Conservation (phyloP, 257 asterid species). For the Gentiana dahurica region DNA sequence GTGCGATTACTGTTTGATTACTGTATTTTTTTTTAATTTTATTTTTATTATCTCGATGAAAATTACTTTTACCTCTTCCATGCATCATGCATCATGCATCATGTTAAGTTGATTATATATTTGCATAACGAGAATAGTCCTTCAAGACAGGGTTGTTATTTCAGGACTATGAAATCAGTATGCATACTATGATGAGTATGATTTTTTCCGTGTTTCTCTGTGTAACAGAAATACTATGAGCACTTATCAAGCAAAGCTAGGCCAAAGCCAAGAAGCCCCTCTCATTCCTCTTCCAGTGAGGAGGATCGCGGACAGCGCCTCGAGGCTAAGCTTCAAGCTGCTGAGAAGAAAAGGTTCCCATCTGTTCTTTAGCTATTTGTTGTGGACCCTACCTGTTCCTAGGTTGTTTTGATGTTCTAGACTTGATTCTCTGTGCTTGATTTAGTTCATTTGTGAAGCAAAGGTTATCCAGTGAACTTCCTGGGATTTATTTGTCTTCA, state of each 20-base stretch:
- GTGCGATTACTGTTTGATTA: no score
- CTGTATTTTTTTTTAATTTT: background rate
- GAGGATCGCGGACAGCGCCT: constrained; percentile 88
- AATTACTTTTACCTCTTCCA: no score
- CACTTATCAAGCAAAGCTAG: constrained; percentile 82
- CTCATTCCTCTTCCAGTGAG: constrained; percentile 51
- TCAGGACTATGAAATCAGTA: no score
- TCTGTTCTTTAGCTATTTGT: background rate
- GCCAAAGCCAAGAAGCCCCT: constrained; percentile 81
- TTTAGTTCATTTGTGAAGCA: background rate
- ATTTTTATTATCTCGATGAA: background rate
- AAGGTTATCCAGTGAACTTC: background rate
- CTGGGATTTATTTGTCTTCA: no score
- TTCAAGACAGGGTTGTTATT: background rate
- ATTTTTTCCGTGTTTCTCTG: background rate
- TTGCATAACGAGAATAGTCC: no score
- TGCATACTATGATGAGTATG: background rate
- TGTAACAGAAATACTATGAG: constrained; percentile 69
- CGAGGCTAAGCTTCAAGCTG: constrained; percentile 97
- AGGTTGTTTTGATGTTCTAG: constrained; percentile 5
- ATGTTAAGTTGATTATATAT: no score
- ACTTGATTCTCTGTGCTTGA: background rate
- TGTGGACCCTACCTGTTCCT: background rate
- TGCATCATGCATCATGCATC: no score
- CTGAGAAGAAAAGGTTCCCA: constrained; percentile 74